phyloP scores from a whole-genome alignment of 345 rosid species.

The Excoecaria agallocha region DNA sequence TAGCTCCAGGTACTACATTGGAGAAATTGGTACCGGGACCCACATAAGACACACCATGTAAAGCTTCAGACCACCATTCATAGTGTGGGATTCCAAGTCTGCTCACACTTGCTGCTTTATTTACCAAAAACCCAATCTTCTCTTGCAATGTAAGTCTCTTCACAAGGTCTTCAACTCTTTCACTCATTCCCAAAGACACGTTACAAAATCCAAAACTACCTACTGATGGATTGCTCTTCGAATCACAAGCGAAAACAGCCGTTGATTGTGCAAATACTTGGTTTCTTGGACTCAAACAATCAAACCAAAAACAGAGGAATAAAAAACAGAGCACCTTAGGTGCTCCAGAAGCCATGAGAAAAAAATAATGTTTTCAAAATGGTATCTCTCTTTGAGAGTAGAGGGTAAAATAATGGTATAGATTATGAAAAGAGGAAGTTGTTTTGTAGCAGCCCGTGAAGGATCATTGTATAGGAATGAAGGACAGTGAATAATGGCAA shows the following conservation, averaged over 20 bases:
- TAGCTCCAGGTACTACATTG: constrained; percentile 70
- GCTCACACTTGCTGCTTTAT: constrained; percentile 51
- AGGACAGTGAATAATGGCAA: background rate
- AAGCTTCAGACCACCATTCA: constrained; percentile 98
- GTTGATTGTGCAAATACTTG: constrained; percentile 40
- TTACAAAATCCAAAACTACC: constrained; percentile 61
- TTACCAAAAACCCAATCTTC: constrained; percentile 58
- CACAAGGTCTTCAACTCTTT: constrained; percentile 75
- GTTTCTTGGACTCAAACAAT: background rate
- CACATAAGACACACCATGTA: constrained; percentile 84
- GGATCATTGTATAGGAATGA: constrained; percentile 4
- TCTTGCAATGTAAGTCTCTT: constrained; percentile 71
- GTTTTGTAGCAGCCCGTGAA: constrained; percentile 60
- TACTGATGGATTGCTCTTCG: constrained; percentile 41
- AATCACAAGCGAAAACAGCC: constrained; percentile 79
- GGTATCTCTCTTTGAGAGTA: too few species aligned
- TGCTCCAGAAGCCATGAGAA: constrained; percentile 20
- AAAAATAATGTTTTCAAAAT: background rate
- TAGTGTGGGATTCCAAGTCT: constrained; percentile 80
- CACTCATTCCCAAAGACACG: constrained; percentile 29
- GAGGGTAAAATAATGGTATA: background rate
- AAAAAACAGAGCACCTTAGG: constrained; percentile 18
- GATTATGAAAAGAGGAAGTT: constrained; percentile 18
- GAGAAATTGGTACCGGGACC: constrained; percentile 76
- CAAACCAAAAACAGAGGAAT: constrained; percentile 3